Evolutionary conservation across 164 flowering plant genomes (phyloP).

Genomic region (Macadamia tetraphylla): DNA sequence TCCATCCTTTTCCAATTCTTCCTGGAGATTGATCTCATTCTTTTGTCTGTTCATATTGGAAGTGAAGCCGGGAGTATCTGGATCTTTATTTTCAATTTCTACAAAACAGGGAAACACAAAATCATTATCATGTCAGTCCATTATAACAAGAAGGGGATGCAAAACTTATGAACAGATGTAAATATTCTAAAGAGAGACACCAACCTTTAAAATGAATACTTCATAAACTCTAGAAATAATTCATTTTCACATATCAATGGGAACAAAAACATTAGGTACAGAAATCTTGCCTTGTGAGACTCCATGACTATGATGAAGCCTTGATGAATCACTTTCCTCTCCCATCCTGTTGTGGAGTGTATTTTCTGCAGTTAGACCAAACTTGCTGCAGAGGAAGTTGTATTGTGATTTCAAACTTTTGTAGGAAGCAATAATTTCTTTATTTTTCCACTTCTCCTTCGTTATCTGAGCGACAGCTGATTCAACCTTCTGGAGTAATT

Average conservation of each 20-base stretch:
- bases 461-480: constrained; percentile 29
- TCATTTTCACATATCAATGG: neutral
- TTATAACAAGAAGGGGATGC: too few species aligned
- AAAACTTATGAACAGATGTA: too few species aligned
- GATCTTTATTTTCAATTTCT: constrained; percentile 21
- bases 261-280: constrained; percentile 9
- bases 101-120: constrained; percentile 4
- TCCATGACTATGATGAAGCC: constrained; percentile 16
- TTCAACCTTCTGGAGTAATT: constrained; percentile 38
- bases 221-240: too few species aligned
- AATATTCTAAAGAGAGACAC: neutral
- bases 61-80: constrained; percentile 15
- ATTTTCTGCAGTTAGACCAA: constrained; percentile 38
- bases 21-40: constrained; percentile 14
- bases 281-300: constrained; percentile 32
- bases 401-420: constrained; percentile 65
- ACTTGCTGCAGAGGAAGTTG: constrained; percentile 39
- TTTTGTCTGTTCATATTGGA: constrained; percentile 19
- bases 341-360: constrained; percentile 22
- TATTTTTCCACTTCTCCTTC: constrained; percentile 40
- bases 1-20: constrained; percentile 26
- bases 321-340: constrained; percentile 26
- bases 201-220: neutral
- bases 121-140: neutral
- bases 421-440: constrained; percentile 25